Percentiles rank a stretch among this genome's conserved stretches.
Evolutionary conservation across 164 flowering plant species (phyloP).

Genomic region (Echeveria elegans): DNA sequence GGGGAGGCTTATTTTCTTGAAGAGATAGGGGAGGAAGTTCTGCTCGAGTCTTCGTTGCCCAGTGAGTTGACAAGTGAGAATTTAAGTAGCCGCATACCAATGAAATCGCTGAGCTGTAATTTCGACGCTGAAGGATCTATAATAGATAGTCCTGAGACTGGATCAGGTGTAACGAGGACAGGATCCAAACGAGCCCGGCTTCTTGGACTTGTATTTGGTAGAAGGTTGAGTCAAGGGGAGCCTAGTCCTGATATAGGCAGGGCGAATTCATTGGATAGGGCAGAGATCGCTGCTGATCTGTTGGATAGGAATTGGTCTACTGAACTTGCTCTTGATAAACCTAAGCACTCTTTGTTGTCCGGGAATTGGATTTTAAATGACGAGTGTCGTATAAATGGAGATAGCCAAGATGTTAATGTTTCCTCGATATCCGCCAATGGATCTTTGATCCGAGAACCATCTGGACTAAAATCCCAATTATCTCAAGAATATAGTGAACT

Average conservation of each 20-base stretch:
- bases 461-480: slow-evolving; percentile 11
- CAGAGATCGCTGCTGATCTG: slow-evolving; percentile 83
- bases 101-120: slow-evolving; percentile 34
- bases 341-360: slow-evolving; percentile 13
- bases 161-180: slow-evolving; percentile 27
- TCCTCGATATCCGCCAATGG: slow-evolving; percentile 13
- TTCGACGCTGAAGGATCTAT: slow-evolving; percentile 19
- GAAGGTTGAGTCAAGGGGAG: slow-evolving; percentile 36
- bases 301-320: slow-evolving; percentile 90
- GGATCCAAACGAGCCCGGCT: slow-evolving; percentile 37
- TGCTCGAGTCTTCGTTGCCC: slow-evolving; percentile 33
- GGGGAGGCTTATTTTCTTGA: slow-evolving; percentile 84
- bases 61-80: slow-evolving; percentile 50
- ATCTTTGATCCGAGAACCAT: slow-evolving; percentile 10
- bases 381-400: slow-evolving; percentile 14
- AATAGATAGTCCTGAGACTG: slow-evolving; percentile 22
- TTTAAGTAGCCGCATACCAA: not conserved
- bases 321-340: slow-evolving; percentile 32
- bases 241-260: slow-evolving; percentile 24
- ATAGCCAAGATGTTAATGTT: slow-evolving; percentile 12
- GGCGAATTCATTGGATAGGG: slow-evolving; percentile 56
- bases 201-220: slow-evolving; percentile 62
- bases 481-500: slow-evolving; percentile 8
- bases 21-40: slow-evolving; percentile 51
- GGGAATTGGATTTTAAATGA: slow-evolving; percentile 8